A percentile compares a stretch with the other conserved stretches of the same genome.
These are phyloP conservation scores for Wickerhamiella galacta DNA, from an alignment of 805 yeast species.

Conservation along the genomic window DNA sequence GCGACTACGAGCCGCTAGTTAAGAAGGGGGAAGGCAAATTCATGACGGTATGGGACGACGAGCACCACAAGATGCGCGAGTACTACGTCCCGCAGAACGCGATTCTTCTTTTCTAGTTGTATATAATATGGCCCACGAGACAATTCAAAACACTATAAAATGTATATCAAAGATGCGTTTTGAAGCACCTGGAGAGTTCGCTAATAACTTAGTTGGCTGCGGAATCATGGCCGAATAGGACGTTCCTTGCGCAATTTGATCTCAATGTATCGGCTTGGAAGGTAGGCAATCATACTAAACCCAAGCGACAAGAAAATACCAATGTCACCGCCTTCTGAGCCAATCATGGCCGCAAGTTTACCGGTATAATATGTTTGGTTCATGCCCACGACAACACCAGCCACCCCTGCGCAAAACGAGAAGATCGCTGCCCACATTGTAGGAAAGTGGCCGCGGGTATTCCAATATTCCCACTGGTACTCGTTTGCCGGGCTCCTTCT, in stretches of 20 bases:
- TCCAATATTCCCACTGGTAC: slow-evolving; percentile 66
- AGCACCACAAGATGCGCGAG: slow-evolving; percentile 33
- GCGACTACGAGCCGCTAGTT: slow-evolving; percentile 19
- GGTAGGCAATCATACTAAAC: slow-evolving; percentile 47
- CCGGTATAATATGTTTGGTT: slow-evolving; percentile 73
- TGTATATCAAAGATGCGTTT: neutral
- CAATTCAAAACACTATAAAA: too few relatives aligned
- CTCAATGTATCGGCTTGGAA: slow-evolving; percentile 49
- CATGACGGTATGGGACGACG: slow-evolving; percentile 45
- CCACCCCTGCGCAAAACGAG: slow-evolving; percentile 53
- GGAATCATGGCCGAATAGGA: slow-evolving; percentile 8
- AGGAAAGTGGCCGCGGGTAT: slow-evolving; percentile 41
- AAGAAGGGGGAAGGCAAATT: slow-evolving; percentile 34
- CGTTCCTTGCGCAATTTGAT: slow-evolving; percentile 28
- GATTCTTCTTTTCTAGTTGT: slow-evolving; percentile 12
- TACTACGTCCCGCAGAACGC: slow-evolving; percentile 23
- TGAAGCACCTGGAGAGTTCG: neutral
- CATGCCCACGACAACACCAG: slow-evolving; percentile 80
- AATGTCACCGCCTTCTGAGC: slow-evolving; percentile 58
- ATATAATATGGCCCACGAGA: too few relatives aligned
- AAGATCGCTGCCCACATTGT: slow-evolving; percentile 54
- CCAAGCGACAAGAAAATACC: slow-evolving; percentile 72
- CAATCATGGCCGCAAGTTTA: slow-evolving; percentile 47
- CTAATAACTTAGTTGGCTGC: neutral
- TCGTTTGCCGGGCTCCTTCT: slow-evolving; percentile 35